Percentiles rank a stretch among this genome's conserved stretches.
phyloP scores from a whole-genome alignment of 192 early-diverging fungal species.

The Entomortierella parvispora region DNA sequence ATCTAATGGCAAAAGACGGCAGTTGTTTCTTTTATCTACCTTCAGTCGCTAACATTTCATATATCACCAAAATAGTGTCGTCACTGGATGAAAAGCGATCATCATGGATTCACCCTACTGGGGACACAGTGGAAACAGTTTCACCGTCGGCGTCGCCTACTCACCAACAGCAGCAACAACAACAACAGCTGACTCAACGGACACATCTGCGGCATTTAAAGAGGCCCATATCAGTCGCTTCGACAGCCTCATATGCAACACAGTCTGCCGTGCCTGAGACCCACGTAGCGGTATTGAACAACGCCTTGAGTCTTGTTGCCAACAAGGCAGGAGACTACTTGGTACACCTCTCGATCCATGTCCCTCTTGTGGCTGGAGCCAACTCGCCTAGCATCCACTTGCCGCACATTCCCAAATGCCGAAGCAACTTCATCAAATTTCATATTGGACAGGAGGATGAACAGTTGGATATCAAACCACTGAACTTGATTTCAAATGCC shows the following conservation, averaged over 20 bases:
- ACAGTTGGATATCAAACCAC: background rate
- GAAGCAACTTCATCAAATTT: slow-evolving; percentile 43
- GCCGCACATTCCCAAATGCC: slow-evolving; percentile 31
- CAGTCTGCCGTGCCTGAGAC: slow-evolving; percentile 9
- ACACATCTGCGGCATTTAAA: background rate
- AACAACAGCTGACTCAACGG: too few relatives aligned
- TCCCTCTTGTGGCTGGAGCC: slow-evolving; percentile 8
- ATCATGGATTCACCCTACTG: slow-evolving; percentile 27
- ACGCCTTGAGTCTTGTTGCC: slow-evolving; percentile 40
- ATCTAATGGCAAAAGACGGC: too few relatives aligned
- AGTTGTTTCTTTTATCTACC: too few relatives aligned
- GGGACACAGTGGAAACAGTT: slow-evolving; percentile 23
- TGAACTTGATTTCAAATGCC: background rate
- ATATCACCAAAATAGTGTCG: slow-evolving; percentile 1
- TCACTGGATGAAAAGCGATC: slow-evolving; percentile 21
- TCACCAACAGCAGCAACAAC: slow-evolving; percentile 4
- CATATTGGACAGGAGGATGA: slow-evolving; percentile 3
- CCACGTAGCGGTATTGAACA: slow-evolving; percentile 39
- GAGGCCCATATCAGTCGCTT: slow-evolving; percentile 25
- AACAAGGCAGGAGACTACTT: slow-evolving; percentile 44
- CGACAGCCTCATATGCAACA: slow-evolving; percentile 13
- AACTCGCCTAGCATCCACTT: slow-evolving; percentile 19
- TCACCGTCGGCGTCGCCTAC: slow-evolving; percentile 37
- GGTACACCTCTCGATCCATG: slow-evolving; percentile 30
- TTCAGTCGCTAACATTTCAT: too few relatives aligned